Evolutionary conservation across 805 yeast species (phyloP).

Genomic region (Hanseniaspora mollemarum): DNA sequence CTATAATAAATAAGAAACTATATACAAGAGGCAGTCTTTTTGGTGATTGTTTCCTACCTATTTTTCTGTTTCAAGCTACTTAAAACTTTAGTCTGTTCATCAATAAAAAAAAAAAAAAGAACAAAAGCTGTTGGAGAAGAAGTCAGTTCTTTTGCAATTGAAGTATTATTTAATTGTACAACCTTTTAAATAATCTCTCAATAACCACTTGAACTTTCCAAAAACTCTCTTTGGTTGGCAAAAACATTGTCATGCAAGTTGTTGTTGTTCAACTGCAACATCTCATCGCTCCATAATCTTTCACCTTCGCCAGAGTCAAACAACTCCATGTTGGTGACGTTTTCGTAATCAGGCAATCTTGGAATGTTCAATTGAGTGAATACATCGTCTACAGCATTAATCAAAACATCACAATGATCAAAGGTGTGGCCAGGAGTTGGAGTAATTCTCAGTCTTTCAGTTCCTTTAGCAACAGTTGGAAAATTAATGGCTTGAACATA

Average conservation of each 20-base stretch:
- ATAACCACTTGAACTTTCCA: constrained; percentile 62
- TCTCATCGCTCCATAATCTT: constrained; percentile 82
- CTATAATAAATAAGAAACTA: too few species aligned
- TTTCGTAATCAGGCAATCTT: constrained; percentile 67
- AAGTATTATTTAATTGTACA: too few species aligned
- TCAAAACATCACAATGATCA: constrained; percentile 61
- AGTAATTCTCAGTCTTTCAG: constrained; percentile 93
- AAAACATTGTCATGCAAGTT: constrained; percentile 58
- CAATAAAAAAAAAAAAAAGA: too few species aligned
- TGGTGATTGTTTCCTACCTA: too few species aligned
- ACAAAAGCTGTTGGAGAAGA: neutral
- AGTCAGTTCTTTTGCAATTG: neutral
- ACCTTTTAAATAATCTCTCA: constrained; percentile 14
- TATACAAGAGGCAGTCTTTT: too few species aligned
- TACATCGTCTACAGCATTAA: constrained; percentile 69
- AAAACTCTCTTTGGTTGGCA: constrained; percentile 49
- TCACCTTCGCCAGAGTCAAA: constrained; percentile 29
- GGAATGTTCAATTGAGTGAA: constrained; percentile 64
- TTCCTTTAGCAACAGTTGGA: constrained; percentile 94
- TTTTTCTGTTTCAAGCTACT: too few species aligned
- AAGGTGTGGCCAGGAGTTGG: constrained; percentile 94
- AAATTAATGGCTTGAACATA: constrained; percentile 97
- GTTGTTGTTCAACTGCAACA: constrained; percentile 49
- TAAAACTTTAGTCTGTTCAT: too few species aligned
- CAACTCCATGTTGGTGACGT: constrained; percentile 22